Conservation (phyloP, 2,329 filamentous ascomycete genomes). For the Pseudocercospora vitis region DNA sequence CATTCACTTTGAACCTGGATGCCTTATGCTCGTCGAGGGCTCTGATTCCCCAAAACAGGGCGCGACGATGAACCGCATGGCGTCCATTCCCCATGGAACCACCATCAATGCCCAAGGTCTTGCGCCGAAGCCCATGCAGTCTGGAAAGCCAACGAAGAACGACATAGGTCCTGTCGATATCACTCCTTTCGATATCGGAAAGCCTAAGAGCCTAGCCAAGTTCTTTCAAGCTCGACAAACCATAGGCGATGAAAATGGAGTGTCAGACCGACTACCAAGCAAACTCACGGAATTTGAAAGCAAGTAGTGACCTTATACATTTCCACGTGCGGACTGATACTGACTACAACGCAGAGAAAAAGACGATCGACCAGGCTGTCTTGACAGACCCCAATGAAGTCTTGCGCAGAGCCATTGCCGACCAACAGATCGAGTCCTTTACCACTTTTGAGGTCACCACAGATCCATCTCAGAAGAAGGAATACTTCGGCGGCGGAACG, state of each 20-base stretch:
- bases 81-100: constrained; percentile 47
- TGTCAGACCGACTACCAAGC: too few species aligned
- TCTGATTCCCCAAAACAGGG: constrained; percentile 24
- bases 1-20: constrained; percentile 47
- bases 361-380: constrained; percentile 34
- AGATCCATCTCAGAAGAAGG: constrained; percentile 11
- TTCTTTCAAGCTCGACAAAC: constrained; percentile 26
- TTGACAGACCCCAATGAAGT: background rate
- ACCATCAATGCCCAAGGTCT: constrained; percentile 46
- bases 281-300: too few species aligned
- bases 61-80: constrained; percentile 40
- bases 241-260: constrained; percentile 3
- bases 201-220: too few species aligned
- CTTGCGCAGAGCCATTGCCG: background rate
- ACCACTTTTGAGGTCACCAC: constrained; percentile 38
- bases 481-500: constrained; percentile 36
- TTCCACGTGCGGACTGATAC: too few species aligned
- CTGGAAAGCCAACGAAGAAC: too few species aligned
- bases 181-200: constrained; percentile 9
- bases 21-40: constrained; percentile 40
- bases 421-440: constrained; percentile 21
- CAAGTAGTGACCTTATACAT: too few species aligned
- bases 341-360: too few species aligned
- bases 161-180: too few species aligned
- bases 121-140: too few species aligned